Base-by-base conservation (phyloP, 1,139 yeast genomes). In the Taphrina sp. region DNA sequence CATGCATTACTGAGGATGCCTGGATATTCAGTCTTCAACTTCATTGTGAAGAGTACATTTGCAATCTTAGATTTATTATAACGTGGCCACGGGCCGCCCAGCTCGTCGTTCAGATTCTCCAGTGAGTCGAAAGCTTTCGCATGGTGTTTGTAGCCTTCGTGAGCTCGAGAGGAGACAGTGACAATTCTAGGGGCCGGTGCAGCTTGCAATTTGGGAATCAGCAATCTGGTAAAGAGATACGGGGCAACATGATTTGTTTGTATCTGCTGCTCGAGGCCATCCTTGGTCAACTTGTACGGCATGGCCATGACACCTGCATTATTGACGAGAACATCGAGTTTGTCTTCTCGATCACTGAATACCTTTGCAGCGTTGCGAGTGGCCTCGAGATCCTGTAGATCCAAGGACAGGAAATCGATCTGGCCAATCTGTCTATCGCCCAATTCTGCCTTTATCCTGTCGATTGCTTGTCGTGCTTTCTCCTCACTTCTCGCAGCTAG, bases 211-310 rank as follows among this genome's bases (percentile, higher is more conserved):
- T 80, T 62, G 1, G 84, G 83, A 5, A 86, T 61, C 33, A 88
- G 68, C 59, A 79, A 73, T 58, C 83, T 78, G 0, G 94, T 81
- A 35, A 88, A 72, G 22, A 87, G 70, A 61, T 83, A 85, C 45
- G 89, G 95, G 0, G 94, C 77, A 5, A 88, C 72, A 65, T 82
- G 87, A 67, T 86, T 86, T 2, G 92, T 83, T 65, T 87, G 95
- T 59, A 85, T 70, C 66, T 87, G 95, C 24, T 85, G 34, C 26
- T 62, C 64, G 41, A 41, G 59, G 26, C 64, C 64, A 14, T 62
- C 62, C 19, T 52, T 52, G 2, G 62, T 60, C 46, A 61, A 39
- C 23, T 56, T 57, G 16, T 62, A 58, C 2, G 45, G 54, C 19
- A 39, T 22, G 4, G 51, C 53, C 60, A 56, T 56, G 52, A 52